phyloP scores from a whole-genome alignment of 805 yeast genomes.

The Kurtzmaniella fragi region DNA sequence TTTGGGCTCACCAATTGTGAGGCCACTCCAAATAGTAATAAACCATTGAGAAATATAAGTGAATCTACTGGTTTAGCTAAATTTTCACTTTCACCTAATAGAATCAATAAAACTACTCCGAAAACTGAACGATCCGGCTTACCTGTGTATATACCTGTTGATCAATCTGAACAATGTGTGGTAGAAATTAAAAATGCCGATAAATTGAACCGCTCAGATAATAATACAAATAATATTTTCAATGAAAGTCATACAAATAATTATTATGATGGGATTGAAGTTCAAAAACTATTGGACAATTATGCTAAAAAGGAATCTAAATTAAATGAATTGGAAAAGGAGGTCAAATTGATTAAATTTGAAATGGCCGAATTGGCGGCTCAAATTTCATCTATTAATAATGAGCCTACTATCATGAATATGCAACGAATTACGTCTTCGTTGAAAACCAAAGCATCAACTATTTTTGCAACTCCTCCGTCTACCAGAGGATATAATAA shows the following conservation, averaged over 20 bases:
- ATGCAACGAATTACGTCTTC: too few species aligned
- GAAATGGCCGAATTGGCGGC: slow-evolving; percentile 29
- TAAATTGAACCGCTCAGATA: too few species aligned
- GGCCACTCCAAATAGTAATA: too few species aligned
- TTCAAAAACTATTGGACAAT: slow-evolving; percentile 12
- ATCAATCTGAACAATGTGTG: slow-evolving; percentile 7
- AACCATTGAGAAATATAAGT: slow-evolving; percentile 39
- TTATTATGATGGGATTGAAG: too few species aligned
- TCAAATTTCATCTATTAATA: slow-evolving; percentile 13
- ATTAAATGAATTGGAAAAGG: slow-evolving; percentile 44
- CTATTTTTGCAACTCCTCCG: too few species aligned
- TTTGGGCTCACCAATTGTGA: too few species aligned
- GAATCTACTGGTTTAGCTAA: slow-evolving; percentile 49
- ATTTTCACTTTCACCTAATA: slow-evolving; percentile 26
- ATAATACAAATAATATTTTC: too few species aligned
- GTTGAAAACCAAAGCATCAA: too few species aligned
- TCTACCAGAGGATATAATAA: too few species aligned
- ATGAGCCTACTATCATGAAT: too few species aligned
- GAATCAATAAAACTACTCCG: not conserved
- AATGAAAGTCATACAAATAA: too few species aligned
- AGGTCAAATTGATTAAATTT: slow-evolving; percentile 25
- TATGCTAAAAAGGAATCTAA: slow-evolving; percentile 51
- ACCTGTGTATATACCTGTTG: slow-evolving; percentile 32
- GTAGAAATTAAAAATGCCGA: slow-evolving; percentile 3
- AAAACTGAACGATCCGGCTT: slow-evolving; percentile 14